phyloP scores from a whole-genome alignment of 2,329 filamentous ascomycete genomes.

The Dothideomycetidae sp. region DNA sequence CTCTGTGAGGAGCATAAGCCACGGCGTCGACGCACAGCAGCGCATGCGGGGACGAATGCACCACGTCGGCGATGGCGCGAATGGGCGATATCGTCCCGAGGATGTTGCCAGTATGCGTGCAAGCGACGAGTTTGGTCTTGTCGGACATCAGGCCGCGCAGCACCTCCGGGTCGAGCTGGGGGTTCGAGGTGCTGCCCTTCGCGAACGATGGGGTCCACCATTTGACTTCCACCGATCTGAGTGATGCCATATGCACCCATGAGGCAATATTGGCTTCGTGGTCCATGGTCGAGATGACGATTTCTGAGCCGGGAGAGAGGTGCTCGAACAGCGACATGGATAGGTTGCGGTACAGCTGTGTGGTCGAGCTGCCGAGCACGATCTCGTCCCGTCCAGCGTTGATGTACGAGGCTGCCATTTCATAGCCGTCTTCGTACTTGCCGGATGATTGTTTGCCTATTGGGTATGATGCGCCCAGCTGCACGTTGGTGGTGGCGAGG shows the following conservation, averaged over 20 bases:
- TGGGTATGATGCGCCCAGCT: constrained; percentile 57
- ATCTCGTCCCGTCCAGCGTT: constrained; percentile 54
- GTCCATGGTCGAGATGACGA: constrained; percentile 58
- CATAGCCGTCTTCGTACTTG: constrained; percentile 45
- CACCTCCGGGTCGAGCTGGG: constrained; percentile 43
- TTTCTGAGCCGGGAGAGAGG: constrained; percentile 38
- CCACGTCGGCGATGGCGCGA: constrained; percentile 38
- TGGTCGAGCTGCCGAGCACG: constrained; percentile 59
- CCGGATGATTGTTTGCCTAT: constrained; percentile 45
- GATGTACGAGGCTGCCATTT: constrained; percentile 54
- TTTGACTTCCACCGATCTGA: constrained; percentile 47
- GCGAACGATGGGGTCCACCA: constrained; percentile 43
- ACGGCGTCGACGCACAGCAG: constrained; percentile 63
- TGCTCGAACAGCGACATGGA: constrained; percentile 41
- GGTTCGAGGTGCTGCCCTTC: constrained; percentile 31
- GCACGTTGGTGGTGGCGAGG: constrained; percentile 54
- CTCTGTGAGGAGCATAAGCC: constrained; percentile 59
- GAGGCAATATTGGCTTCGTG: constrained; percentile 66
- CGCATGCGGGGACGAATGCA: constrained; percentile 39
- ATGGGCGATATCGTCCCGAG: constrained; percentile 57
- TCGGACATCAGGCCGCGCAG: constrained; percentile 45
- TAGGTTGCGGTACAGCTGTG: constrained; percentile 62
- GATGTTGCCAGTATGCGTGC: constrained; percentile 61
- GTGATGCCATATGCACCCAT: constrained; percentile 54
- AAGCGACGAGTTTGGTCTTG: constrained; percentile 55